A percentile compares a stretch with the other conserved stretches of the same genome.
phyloP scores from a whole-genome alignment of 805 yeast species.

The Candida quercuum region DNA sequence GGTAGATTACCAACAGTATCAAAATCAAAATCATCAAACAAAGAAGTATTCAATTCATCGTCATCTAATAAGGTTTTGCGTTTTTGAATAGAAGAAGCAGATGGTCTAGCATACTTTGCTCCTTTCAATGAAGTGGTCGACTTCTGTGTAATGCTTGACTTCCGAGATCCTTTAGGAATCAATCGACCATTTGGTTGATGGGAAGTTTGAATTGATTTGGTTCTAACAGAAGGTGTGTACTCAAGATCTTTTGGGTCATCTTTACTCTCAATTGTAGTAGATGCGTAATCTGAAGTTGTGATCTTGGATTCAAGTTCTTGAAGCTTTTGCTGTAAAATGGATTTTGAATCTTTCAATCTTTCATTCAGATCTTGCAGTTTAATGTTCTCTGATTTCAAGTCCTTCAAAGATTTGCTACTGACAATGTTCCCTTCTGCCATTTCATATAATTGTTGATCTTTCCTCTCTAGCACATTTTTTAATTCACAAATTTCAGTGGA shows the following conservation, averaged over 20 bases:
- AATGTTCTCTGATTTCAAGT: conserved; percentile 11
- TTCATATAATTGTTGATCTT: too few species aligned
- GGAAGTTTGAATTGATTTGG: conserved; percentile 16
- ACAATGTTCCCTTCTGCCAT: too few species aligned
- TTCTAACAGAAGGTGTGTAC: not conserved
- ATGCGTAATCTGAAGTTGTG: too few species aligned
- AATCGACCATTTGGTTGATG: too few species aligned
- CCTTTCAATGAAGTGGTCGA: not conserved
- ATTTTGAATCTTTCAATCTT: not conserved
- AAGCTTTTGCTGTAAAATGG: not conserved
- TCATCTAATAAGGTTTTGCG: conserved; percentile 30
- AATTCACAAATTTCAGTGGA: too few species aligned
- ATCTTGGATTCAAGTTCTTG: too few species aligned
- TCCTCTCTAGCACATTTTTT: too few species aligned
- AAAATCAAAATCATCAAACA: conserved; percentile 21
- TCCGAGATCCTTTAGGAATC: too few species aligned
- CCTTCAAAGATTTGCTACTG: conserved; percentile 11
- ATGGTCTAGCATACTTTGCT: too few species aligned
- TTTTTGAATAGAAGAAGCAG: conserved; percentile 5
- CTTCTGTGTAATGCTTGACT: conserved; percentile 3
- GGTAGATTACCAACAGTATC: conserved; percentile 8
- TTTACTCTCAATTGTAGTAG: too few species aligned
- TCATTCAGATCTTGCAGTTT: not conserved
- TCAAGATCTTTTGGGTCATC: conserved; percentile 1
- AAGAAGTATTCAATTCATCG: conserved; percentile 7